These are phyloP conservation scores for Fusarium tuaranense DNA, from an alignment of 2,329 filamentous ascomycete genomes.

Conservation along the genomic window DNA sequence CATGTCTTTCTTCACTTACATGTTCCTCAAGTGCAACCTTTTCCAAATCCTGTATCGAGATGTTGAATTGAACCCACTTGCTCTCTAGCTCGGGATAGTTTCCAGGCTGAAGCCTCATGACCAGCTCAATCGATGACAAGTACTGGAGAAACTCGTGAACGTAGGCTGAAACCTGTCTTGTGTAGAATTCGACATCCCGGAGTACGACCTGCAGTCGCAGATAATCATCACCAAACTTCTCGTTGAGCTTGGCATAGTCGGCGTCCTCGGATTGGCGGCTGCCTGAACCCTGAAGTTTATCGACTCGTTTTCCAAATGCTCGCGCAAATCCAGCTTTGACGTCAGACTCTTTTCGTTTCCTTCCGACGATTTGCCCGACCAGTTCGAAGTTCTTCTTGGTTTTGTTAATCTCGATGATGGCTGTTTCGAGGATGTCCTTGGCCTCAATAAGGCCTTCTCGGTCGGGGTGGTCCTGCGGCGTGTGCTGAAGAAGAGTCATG, in stretches of 20 bases:
- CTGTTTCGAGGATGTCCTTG: constrained; percentile 68
- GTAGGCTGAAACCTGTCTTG: constrained; percentile 82
- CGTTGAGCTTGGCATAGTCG: constrained; percentile 82
- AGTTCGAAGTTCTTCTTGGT: constrained; percentile 95
- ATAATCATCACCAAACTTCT: constrained; percentile 92
- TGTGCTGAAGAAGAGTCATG: constrained; percentile 81
- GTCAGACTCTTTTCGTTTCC: constrained; percentile 90
- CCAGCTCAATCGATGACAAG: constrained; percentile 83
- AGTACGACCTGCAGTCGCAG: constrained; percentile 92
- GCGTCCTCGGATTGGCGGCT: constrained; percentile 78
- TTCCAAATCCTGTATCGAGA: constrained; percentile 87
- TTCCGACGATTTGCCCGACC: constrained; percentile 86
- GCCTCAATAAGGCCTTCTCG: constrained; percentile 70
- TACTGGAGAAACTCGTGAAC: constrained; percentile 86
- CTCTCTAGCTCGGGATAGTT: constrained; percentile 87
- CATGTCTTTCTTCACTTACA: constrained; percentile 63
- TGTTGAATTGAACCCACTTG: constrained; percentile 93
- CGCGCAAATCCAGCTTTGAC: constrained; percentile 87
- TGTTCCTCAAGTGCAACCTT: constrained; percentile 87
- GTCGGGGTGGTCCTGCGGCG: constrained; percentile 87
- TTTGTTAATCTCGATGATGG: constrained; percentile 90
- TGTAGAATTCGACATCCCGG: constrained; percentile 93
- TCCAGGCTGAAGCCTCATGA: constrained; percentile 78
- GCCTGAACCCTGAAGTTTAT: constrained; percentile 79
- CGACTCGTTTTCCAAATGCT: constrained; percentile 88